Base-by-base conservation (phyloP, 805 yeast genomes). In the Sugiyamaella smithiae region DNA sequence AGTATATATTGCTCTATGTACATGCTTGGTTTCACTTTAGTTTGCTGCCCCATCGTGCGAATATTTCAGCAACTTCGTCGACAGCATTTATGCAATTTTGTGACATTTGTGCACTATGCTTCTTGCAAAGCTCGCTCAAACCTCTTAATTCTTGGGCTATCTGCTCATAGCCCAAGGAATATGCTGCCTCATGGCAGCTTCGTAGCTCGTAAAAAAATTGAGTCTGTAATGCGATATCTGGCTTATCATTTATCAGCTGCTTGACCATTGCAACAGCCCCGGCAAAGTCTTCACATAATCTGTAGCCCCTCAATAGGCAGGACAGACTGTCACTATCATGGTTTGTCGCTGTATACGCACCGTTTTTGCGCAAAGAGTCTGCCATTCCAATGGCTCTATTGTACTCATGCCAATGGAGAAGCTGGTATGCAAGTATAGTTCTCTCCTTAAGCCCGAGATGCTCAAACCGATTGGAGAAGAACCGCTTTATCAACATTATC, bases 291-390 rank as follows among this genome's bases (percentile, higher is more conserved):
- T 35, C 12, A 7, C 12, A 16, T 19, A n/a, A 9, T 35, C 22
- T 9, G 22, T 35, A 35, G 3, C 22, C 38, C 9, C 36, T 26
- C 12, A 52, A 20, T 45, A 52, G 31, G 7, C 48, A 50, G 1
- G 49, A 44, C 12, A 55, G 31, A 29, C 56, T 55, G 35, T 33
- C 51, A 25, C 45, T 32, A 32, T 55, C 58, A 19, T 55, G 56
- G 36, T 52, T 52, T 5, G 45, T 42, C 6, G 32, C 40, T 7
- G 51, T 41, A 22, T 52, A 45, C 14, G 35, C 17, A 11, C 41
- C 46, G 7, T 45, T 44, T 19, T 32, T 20, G 25, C 53, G 44
- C 12, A 40, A 32, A 4, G 51, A 54, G 36, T 55, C 58, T 19
- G 50, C 43, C 28, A 52, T n/a, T 2, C 37, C 40, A 8, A 52